Base-by-base conservation (phyloP, 1,284 basidiomycete species). In the Schizophyllum commune region DNA sequence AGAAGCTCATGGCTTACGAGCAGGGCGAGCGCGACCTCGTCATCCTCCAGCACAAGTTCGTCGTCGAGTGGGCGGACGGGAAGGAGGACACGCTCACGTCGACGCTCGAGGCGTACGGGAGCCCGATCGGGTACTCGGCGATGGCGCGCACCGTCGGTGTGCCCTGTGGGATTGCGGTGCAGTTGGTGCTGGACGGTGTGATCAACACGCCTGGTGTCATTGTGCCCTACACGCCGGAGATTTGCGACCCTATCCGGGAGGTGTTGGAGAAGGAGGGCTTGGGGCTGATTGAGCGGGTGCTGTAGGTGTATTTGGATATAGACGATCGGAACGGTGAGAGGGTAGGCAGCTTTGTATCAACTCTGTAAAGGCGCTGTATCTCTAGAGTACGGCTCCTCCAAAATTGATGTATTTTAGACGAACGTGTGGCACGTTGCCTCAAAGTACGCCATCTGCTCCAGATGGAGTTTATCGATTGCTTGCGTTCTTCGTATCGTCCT, bases 31-130 rank as follows among this genome's bases (percentile, higher is more conserved):
- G 94, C 20, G 96, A 99, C 75, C 86, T 98, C 67, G 93, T 99
- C 67, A 93, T 98, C 86, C 85, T 99, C 59, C 96, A 98, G 78
- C 96, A 99, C 84, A 96, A 96, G 78, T 97, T 98, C 72, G 77
- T 92, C 68, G 88, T 97, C 56, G 85, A 94, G 72, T 91, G 90
- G 84, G 79, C 83, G 51, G 92, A 96, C 71, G 94, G 95, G 59
- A 83, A 78, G 57, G 78, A 82, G 86, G 85, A 96, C 80, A 95
- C 87, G 33, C 78, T 94, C 70, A 98, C 96, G 7, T 92, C 94
- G 55, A 96, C 96, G 22, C 82, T 99, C 51, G 94, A 98, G 76
- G 88, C 86, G 64, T 98, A 97, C 72, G 96, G 96, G 60, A 85
- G 84, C 64, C 88, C 89, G 19, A 78, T 77, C 62, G 95, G 95